These are phyloP conservation scores for Globisporangium rhizosaccharum DNA, from an alignment of 352 stramenopile species.

Conservation along the genomic window DNA sequence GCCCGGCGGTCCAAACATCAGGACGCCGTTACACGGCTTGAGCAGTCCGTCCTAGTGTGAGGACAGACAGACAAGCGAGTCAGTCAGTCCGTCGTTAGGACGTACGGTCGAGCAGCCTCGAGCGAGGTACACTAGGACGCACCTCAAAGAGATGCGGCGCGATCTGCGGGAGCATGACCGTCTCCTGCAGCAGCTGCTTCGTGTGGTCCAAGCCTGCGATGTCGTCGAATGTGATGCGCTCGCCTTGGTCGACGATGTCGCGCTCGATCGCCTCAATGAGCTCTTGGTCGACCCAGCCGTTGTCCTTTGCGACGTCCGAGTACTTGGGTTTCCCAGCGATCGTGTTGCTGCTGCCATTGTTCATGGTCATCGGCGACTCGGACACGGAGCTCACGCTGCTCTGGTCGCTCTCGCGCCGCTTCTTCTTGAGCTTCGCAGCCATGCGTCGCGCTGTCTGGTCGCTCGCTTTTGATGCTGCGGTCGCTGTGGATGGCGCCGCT, in stretches of 20 bases:
- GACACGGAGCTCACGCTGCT: conserved; percentile 9
- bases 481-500: conserved; percentile 3
- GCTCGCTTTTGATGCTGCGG: background rate
- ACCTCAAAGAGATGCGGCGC: conserved; percentile 81
- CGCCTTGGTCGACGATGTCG: conserved; percentile 74
- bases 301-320: conserved; percentile 71
- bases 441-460: conserved; percentile 8
- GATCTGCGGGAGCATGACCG: conserved; percentile 82
- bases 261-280: conserved; percentile 83
- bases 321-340: conserved; percentile 84
- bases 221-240: conserved; percentile 66
- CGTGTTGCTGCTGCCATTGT: background rate
- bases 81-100: background rate
- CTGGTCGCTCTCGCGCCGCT: conserved; percentile 14
- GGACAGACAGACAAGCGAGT: background rate
- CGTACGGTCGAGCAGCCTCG: too few species aligned
- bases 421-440: conserved; percentile 7
- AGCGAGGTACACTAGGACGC: conserved; percentile 2
- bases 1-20: conserved; percentile 87
- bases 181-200: conserved; percentile 79
- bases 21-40: conserved; percentile 76
- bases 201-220: conserved; percentile 74
- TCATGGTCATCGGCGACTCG: background rate
- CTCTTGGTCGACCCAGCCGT: conserved; percentile 68
- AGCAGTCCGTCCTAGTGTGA: conserved; percentile 50